A percentile compares a stretch with the other conserved stretches of the same genome.
phyloP scores from a whole-genome alignment of 192 early-diverging fungal genomes.

The Coemansia sp. region DNA sequence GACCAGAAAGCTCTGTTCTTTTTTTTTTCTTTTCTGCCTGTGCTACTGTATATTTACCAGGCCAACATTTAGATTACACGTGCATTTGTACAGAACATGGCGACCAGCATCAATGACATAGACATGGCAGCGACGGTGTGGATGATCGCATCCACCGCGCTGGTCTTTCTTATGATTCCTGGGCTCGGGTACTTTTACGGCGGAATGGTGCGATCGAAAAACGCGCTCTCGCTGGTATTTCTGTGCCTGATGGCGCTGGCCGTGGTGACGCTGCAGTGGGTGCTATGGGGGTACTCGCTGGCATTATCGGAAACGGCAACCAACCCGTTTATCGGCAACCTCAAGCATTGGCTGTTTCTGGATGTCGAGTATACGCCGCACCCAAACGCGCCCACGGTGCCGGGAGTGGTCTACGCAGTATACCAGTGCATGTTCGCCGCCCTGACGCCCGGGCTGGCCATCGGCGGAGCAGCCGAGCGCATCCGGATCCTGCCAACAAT shows the following conservation, averaged over 20 bases:
- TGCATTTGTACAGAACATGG: background rate
- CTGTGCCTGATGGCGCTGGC: constrained; percentile 69
- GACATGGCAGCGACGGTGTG: constrained; percentile 70
- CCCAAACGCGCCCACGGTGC: constrained; percentile 61
- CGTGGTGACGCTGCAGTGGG: constrained; percentile 74
- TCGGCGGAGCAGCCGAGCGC: constrained; percentile 72
- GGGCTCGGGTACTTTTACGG: constrained; percentile 77
- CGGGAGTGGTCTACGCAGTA: constrained; percentile 61
- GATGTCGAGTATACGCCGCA: constrained; percentile 58
- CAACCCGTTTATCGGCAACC: constrained; percentile 68
- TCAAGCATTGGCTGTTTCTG: constrained; percentile 60
- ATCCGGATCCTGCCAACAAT: constrained; percentile 66
- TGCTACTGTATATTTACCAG: too few relatives aligned
- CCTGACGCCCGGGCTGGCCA: constrained; percentile 67
- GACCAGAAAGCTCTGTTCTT: too few relatives aligned
- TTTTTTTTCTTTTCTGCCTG: too few relatives aligned
- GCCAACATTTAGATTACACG: too few relatives aligned
- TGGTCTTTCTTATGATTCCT: constrained; percentile 77
- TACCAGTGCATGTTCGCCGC: constrained; percentile 83
- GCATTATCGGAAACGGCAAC: constrained; percentile 65
- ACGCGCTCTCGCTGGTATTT: constrained; percentile 76
- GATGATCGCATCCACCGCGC: constrained; percentile 65
- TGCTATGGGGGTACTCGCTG: constrained; percentile 68
- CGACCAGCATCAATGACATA: constrained; percentile 30
- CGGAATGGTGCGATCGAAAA: constrained; percentile 72